Evolutionary conservation across 2,329 filamentous ascomycete genomes (phyloP).

Genomic region (Alternaria incomplexa): DNA sequence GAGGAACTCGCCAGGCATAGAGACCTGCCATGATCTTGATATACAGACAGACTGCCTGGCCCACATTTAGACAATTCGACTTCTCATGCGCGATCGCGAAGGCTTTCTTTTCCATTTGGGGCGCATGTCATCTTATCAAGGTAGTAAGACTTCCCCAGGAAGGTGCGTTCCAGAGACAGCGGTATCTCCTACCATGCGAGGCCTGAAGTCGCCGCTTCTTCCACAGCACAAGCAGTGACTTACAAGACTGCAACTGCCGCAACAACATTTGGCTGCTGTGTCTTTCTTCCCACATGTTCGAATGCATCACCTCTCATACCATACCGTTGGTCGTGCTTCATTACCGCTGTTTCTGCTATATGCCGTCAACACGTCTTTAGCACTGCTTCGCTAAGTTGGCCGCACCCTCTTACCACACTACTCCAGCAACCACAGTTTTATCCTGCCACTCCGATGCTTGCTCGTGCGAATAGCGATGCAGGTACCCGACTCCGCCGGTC

Average conservation of each 20-base stretch:
- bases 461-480: slow-evolving; percentile 45
- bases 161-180: not conserved
- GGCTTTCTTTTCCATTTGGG: not conserved
- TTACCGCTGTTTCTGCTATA: slow-evolving; percentile 15
- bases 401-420: slow-evolving; percentile 21
- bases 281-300: not conserved
- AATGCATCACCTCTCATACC: not conserved
- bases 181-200: not conserved
- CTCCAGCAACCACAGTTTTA: slow-evolving; percentile 28
- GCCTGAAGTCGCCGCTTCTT: not conserved
- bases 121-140: not conserved
- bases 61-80: not conserved
- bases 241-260: not conserved
- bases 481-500: slow-evolving; percentile 46
- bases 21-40: not conserved
- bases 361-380: slow-evolving; percentile 29
- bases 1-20: slow-evolving; percentile 3
- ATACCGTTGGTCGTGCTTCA: slow-evolving; percentile 1
- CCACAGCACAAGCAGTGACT: not conserved
- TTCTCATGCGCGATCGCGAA: not conserved
- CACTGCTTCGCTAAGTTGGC: slow-evolving; percentile 29
- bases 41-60: no score
- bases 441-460: slow-evolving; percentile 35
- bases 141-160: not conserved
- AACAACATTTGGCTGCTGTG: not conserved